Evolutionary conservation across 2,329 filamentous ascomycete species (phyloP).

Genomic region (Trichoderma sp.): DNA sequence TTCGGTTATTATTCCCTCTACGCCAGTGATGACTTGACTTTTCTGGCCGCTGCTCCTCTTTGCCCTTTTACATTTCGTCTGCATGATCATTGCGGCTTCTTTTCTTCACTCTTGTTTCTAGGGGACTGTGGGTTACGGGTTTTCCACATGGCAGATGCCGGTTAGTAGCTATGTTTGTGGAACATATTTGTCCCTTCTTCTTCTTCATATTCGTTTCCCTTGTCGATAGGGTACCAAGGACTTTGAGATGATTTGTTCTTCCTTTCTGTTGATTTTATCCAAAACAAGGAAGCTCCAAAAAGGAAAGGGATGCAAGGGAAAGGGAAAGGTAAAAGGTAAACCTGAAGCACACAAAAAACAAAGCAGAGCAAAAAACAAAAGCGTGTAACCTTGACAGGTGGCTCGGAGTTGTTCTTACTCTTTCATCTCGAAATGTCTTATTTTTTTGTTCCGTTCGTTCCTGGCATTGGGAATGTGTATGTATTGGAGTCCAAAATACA

Average conservation of each 20-base stretch:
- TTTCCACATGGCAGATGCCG: background rate
- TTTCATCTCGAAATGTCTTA: background rate
- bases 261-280: background rate
- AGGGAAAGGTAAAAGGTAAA: background rate
- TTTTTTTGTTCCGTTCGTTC: background rate
- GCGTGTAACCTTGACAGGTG: background rate
- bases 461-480: background rate
- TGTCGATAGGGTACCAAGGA: background rate
- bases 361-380: background rate
- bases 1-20: background rate
- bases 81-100: background rate
- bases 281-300: background rate
- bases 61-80: background rate
- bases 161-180: background rate
- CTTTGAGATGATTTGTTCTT: background rate
- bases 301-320: background rate
- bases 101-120: background rate
- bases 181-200: background rate
- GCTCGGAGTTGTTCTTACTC: background rate
- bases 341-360: too few relatives aligned
- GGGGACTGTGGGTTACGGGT: background rate
- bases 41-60: background rate
- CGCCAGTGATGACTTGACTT: background rate
- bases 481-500: constrained; percentile 2
- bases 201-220: background rate